Base-by-base conservation (phyloP, 768 basidiomycete species). In the Dentipellis sp. region DNA sequence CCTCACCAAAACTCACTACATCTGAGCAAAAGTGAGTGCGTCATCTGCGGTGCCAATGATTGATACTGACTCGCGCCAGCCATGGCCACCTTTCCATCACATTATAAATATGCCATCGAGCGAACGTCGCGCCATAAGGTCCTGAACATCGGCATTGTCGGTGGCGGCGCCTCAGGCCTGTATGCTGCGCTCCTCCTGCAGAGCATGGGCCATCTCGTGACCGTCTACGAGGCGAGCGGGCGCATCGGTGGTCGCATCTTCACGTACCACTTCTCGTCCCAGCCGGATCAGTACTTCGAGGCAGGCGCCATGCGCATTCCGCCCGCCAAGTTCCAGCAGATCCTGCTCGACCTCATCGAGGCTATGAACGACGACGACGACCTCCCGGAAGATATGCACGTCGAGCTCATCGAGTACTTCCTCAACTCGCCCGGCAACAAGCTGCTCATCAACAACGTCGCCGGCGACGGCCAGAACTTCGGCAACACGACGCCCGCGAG, bases 221-320 rank as follows among this genome's bases (percentile, higher is more conserved):
- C 56, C 38, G 36, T 62, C 34, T 60, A 49, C 16, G 61, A 62
- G 11, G 54, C 38, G 14, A 10, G 45, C 4, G 59, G 54, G 17
- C 61, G 61, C 35, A 12, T 62, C 9, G 61, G 61, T 12, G 61
- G 61, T 2, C 61, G 61, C 4, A 22, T 62, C 19, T 52, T 50
- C 34, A 62, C 61, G 1, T 54, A 62, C 37, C 54, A 62, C 51
- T 62, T 62, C 53, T 52, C 21, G 1, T 29, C 56, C 4, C 53
- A 62, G 6, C 12, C 46, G 16, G 51, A 62, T 17, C 59, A 62
- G 42, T 62, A 60, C 21, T 62, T 50, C 40, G 59, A 62, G 42
- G 61, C 61, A 8, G 61, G 61, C 47, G 59, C 61, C 23, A 62
- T 62, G 61, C 59, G 61, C 23, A 62, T 62, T 52, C 61, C 61